These are phyloP conservation scores for Daldinia sp. DNA, from an alignment of 2,329 filamentous ascomycete genomes.

Conservation along the genomic window DNA sequence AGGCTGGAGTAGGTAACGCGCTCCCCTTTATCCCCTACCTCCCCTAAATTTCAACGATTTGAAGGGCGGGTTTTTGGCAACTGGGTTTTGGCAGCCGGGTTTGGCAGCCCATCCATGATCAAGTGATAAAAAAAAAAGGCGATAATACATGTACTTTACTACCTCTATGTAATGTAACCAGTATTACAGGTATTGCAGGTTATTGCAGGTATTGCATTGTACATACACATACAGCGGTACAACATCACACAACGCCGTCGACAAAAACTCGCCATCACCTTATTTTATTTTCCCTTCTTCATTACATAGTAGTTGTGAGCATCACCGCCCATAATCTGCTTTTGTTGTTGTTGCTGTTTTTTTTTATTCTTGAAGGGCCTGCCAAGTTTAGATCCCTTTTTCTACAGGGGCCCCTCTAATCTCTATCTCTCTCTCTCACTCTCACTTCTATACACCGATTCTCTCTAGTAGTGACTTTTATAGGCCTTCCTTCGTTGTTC, in stretches of 20 bases:
- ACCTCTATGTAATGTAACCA: background rate
- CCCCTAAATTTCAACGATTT: slow-evolving; percentile 37
- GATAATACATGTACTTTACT: slow-evolving; percentile 1
- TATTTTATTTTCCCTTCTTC: slow-evolving; percentile 24
- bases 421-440: background rate
- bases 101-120: slow-evolving; percentile 17
- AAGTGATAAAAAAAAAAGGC: slow-evolving; percentile 18
- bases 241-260: slow-evolving; percentile 40
- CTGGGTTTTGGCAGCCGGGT: slow-evolving; percentile 3
- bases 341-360: no score
- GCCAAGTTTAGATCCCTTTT: slow-evolving; percentile 23
- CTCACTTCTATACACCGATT: background rate
- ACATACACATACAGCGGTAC: slow-evolving; percentile 24
- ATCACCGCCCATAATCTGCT: slow-evolving; percentile 17
- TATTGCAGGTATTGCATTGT: slow-evolving; percentile 30
- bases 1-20: slow-evolving; percentile 44
- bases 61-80: slow-evolving; percentile 28
- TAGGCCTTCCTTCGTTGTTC: slow-evolving; percentile 12
- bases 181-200: slow-evolving; percentile 10
- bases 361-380: slow-evolving; percentile 9
- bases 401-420: background rate
- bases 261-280: slow-evolving; percentile 31
- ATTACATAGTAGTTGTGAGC: slow-evolving; percentile 21
- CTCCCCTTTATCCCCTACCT: slow-evolving; percentile 48
- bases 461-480: slow-evolving; percentile 10